A percentile compares a stretch with the other conserved stretches of the same genome.
Evolutionary conservation across 495 filamentous ascomycete species (phyloP).

Genomic region (Aspergillus carlsbadensis): DNA sequence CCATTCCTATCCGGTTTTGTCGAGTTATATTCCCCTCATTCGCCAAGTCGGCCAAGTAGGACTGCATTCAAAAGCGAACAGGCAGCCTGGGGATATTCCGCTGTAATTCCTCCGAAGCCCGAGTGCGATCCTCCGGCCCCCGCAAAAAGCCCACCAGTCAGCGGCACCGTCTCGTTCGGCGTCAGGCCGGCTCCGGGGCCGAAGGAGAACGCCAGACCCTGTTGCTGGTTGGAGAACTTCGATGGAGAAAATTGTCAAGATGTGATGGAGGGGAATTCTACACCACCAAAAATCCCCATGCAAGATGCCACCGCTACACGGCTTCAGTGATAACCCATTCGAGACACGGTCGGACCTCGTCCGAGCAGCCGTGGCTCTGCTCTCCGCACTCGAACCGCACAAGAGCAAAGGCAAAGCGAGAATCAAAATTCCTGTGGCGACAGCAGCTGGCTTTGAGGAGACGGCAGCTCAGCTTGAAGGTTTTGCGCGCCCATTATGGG

Average conservation of each 20-base stretch:
- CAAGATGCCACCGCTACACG: conserved; percentile 6
- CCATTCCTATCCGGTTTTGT: not conserved
- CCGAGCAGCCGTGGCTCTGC: conserved; percentile 13
- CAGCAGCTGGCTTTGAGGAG: conserved; percentile 22
- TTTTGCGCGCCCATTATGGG: conserved; percentile 24
- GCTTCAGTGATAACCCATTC: conserved; percentile 14
- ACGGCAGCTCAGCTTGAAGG: conserved; percentile 24
- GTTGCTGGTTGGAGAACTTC: too few species aligned
- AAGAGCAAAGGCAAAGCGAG: conserved; percentile 15
- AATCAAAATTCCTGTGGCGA: conserved; percentile 19
- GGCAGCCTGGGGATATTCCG: not conserved
- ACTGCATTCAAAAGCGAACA: not conserved
- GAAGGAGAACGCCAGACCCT: too few species aligned
- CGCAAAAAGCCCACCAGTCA: not conserved
- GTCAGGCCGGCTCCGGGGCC: too few species aligned
- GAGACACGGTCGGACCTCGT: conserved; percentile 11
- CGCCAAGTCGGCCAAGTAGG: too few species aligned
- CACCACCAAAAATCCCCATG: not conserved
- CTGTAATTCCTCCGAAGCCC: conserved; percentile 1
- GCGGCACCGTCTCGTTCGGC: too few species aligned
- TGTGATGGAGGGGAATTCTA: not conserved
- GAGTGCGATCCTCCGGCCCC: not conserved
- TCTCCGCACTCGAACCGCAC: conserved; percentile 15
- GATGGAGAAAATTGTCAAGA: too few species aligned
- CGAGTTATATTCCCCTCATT: not conserved